Base-by-base conservation (phyloP, 768 basidiomycete genomes). In the Tulasnella sp. region DNA sequence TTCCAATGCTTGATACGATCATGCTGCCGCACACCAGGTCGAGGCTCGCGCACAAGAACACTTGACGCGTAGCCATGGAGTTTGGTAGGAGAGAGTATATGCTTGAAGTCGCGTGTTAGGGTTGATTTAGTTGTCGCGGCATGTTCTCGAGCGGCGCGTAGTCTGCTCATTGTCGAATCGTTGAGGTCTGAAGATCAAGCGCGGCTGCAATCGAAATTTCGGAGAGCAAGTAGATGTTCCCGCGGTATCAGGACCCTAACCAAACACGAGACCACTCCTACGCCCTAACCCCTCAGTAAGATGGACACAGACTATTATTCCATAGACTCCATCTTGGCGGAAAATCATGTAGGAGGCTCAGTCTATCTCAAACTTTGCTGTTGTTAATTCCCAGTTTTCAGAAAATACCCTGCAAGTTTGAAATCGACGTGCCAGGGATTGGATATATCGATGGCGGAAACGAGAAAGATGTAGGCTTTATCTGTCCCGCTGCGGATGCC, bases 241-340 rank as follows among this genome's bases (percentile, higher is more conserved):
- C 61, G 61, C 61, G 61, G 61, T 67, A 26, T 7, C 61, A 67
- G 23, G 61, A 67, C 61, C 61, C 61, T 67, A 11, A 15, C 32
- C 61, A 67, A 67, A 67, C 26, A 67, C 51, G 51, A 20, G 32
- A 67, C n/a, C 26, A 67, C 61, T 2, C 29, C 26, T 10, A 35
- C 2, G 32, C 15, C 61, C 18, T 67, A 29, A 13, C 61, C 61
- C 29, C 15, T 23, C 16, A 29, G 29, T 32, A 20, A 76, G 32
- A 96, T 96, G 95, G 93, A 96, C 79, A 87, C 91, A 82, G 94
- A 96, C 83, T 98, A 98, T 84, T 97, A 93, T 84, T 95, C 93
- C 0, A 89, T 97, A 75, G 93, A 96, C 78, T 89, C 93, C 6
- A 97, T 98, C 81, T 88, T 97, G 35, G 93, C 95, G 20, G 94